Conservation (phyloP, 805 yeast genomes). For the Lachancea mirantina region DNA sequence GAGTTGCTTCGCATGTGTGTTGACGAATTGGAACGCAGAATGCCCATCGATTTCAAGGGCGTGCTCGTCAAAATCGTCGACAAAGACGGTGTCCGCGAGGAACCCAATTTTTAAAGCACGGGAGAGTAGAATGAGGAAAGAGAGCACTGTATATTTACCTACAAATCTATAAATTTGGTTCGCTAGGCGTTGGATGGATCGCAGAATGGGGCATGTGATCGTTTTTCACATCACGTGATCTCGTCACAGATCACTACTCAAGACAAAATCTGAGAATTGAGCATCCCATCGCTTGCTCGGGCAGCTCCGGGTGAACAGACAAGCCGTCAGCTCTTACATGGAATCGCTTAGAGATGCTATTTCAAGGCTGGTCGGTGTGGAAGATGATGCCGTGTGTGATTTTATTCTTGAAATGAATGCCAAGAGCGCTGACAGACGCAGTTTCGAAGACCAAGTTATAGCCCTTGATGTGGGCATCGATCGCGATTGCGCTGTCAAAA, state of each 20-base stretch:
- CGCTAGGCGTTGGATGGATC: no score
- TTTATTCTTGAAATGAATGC: slow-evolving; percentile 37
- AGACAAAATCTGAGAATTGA: no score
- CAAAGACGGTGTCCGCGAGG: slow-evolving; percentile 48
- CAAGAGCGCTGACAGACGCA: slow-evolving; percentile 26
- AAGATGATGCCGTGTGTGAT: slow-evolving; percentile 41
- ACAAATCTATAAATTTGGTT: slow-evolving; percentile 2
- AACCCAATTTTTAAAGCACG: slow-evolving; percentile 25
- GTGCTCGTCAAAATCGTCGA: slow-evolving; percentile 60
- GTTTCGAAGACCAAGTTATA: slow-evolving; percentile 30
- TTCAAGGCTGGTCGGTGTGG: slow-evolving; percentile 27
- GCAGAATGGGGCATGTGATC: no score
- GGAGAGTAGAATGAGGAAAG: background rate
- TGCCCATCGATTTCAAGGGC: slow-evolving; percentile 85
- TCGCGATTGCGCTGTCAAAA: slow-evolving; percentile 10
- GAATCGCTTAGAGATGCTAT: slow-evolving; percentile 12
- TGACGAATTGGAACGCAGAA: slow-evolving; percentile 68
- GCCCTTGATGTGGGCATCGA: slow-evolving; percentile 39
- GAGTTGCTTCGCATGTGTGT: slow-evolving; percentile 65
- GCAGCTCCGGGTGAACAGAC: no score
- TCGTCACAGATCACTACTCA: no score
- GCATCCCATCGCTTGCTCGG: no score
- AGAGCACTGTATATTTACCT: slow-evolving; percentile 1
- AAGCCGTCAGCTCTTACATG: no score
- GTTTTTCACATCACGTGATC: no score